Evolutionary conservation across 192 early-diverging fungal species (phyloP).

Genomic region (Jimgerdemannia lactiflua): DNA sequence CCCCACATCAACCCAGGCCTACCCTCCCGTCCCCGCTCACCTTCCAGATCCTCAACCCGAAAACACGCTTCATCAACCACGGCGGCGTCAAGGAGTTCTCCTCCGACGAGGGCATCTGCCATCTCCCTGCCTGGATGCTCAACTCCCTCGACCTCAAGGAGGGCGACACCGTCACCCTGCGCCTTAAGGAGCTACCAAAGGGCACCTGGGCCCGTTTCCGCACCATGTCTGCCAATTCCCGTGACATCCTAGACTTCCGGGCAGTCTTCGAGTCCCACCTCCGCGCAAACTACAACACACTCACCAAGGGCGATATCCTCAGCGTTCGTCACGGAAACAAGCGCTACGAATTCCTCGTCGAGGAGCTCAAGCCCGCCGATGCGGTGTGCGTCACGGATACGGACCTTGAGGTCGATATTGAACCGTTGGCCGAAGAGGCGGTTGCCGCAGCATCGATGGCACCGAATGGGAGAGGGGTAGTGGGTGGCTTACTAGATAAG

Average conservation of each 20-base stretch:
- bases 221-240: conserved; percentile 49
- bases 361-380: conserved; percentile 60
- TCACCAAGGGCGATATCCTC: conserved; percentile 65
- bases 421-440: conserved; percentile 32
- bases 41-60: conserved; percentile 53
- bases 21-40: conserved; percentile 54
- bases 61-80: conserved; percentile 37
- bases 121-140: conserved; percentile 57
- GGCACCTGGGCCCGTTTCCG: conserved; percentile 64
- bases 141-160: conserved; percentile 30
- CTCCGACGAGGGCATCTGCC: conserved; percentile 41
- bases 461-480: conserved; percentile 8
- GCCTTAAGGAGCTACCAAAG: conserved; percentile 58
- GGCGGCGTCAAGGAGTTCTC: conserved; percentile 79
- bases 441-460: neutral
- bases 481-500: conserved; percentile 7
- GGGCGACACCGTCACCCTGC: conserved; percentile 47
- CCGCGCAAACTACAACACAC: conserved; percentile 60
- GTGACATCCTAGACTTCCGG: conserved; percentile 55
- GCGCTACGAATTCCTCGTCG: conserved; percentile 54
- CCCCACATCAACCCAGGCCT: neutral
- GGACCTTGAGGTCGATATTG: conserved; percentile 80
- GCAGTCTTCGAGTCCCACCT: conserved; percentile 67
- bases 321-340: conserved; percentile 48
- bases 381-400: conserved; percentile 75